A percentile compares a stretch with the other conserved stretches of the same genome.
Conservation (phyloP, 2,329 filamentous ascomycete genomes). For the Talaromyces sp. region DNA sequence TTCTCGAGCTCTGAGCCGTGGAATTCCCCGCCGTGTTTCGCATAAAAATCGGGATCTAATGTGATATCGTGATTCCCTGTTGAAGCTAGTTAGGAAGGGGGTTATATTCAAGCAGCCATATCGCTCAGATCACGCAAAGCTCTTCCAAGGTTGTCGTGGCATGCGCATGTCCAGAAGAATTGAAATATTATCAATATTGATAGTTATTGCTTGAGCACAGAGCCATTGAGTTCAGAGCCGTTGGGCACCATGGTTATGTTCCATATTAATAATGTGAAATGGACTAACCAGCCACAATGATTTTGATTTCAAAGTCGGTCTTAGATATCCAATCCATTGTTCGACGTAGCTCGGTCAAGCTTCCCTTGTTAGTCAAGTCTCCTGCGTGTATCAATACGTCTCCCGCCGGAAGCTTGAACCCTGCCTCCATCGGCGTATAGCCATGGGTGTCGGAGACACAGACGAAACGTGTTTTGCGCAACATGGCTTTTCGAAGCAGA, state of each 20-base stretch:
- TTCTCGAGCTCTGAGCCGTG: slow-evolving; percentile 52
- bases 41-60: slow-evolving; percentile 54
- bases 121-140: background rate
- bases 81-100: slow-evolving; percentile 3
- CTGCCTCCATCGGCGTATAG: slow-evolving; percentile 51
- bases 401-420: slow-evolving; percentile 56
- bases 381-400: slow-evolving; percentile 64
- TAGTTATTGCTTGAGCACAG: background rate
- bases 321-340: slow-evolving; percentile 57
- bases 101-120: background rate
- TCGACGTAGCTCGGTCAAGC: slow-evolving; percentile 53
- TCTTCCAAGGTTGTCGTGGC: background rate
- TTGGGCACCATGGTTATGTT: background rate
- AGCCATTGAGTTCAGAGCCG: background rate
- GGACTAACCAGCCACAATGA: slow-evolving; percentile 56
- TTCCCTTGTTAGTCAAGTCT: slow-evolving; percentile 61
- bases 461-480: slow-evolving; percentile 55
- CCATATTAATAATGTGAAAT: background rate
- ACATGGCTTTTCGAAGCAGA: slow-evolving; percentile 21
- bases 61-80: slow-evolving; percentile 62
- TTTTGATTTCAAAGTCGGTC: slow-evolving; percentile 57
- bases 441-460: slow-evolving; percentile 64
- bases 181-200: background rate
- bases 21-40: slow-evolving; percentile 43
- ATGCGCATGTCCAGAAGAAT: background rate